A percentile compares a stretch with the other conserved stretches of the same genome.
Evolutionary conservation across 169 alveolate genomes (phyloP).

Genomic region (Eimeria maxima): DNA sequence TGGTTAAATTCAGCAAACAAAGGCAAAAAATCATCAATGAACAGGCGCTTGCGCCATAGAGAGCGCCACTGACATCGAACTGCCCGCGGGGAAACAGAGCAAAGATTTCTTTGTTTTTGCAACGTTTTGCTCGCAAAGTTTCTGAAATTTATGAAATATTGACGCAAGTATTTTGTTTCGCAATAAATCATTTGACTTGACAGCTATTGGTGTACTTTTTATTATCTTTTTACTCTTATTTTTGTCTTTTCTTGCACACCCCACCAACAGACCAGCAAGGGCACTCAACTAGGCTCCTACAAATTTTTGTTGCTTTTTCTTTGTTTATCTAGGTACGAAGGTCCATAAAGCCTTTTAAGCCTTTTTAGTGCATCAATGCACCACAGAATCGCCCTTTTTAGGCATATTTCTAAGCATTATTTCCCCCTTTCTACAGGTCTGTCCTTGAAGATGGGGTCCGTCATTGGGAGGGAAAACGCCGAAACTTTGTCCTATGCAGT

Average conservation of each 20-base stretch:
- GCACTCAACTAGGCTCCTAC: not conserved
- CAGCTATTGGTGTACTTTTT: not conserved
- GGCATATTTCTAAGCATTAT: not conserved
- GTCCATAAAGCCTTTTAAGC: too few relatives aligned
- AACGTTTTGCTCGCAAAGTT: too few relatives aligned
- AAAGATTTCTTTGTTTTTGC: not conserved
- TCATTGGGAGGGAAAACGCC: not conserved
- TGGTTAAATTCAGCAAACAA: too few relatives aligned
- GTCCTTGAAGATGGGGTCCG: not conserved
- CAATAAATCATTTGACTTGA: too few relatives aligned
- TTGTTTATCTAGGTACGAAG: not conserved
- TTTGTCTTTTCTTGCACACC: not conserved
- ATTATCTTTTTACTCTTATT: not conserved
- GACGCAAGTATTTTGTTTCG: not conserved
- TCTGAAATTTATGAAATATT: not conserved
- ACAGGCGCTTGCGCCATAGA: too few relatives aligned
- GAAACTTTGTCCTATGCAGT: not conserved
- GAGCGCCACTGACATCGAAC: not conserved
- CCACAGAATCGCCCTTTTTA: not conserved
- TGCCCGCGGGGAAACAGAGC: not conserved
- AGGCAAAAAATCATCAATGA: too few relatives aligned
- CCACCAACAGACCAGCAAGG: not conserved
- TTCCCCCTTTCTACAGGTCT: not conserved
- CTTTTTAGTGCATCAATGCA: too few relatives aligned
- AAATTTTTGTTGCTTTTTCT: not conserved